A percentile compares a stretch with the other conserved stretches of the same genome.
These are phyloP conservation scores for Coniochaeta sp. DNA, from an alignment of 2,329 filamentous ascomycete genomes.

Conservation along the genomic window DNA sequence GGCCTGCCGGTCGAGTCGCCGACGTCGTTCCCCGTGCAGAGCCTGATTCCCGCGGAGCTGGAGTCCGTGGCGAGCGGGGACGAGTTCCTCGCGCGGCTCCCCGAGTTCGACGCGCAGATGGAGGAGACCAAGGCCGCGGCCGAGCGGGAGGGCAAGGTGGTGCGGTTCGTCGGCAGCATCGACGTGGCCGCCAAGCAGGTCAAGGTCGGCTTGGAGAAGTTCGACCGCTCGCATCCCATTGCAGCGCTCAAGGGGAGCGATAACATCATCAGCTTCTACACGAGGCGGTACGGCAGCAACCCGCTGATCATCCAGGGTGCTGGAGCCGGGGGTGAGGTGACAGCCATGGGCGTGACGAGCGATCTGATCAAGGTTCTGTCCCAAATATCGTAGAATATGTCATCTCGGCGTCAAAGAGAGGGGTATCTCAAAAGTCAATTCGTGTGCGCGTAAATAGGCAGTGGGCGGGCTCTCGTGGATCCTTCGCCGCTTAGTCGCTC, in stretches of 20 bases:
- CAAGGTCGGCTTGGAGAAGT: slow-evolving; percentile 88
- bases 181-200: slow-evolving; percentile 75
- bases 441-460: neutral
- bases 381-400: slow-evolving; percentile 40
- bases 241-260: slow-evolving; percentile 93
- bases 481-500: neutral
- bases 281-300: slow-evolving; percentile 84
- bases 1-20: slow-evolving; percentile 77
- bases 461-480: neutral
- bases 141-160: slow-evolving; percentile 80
- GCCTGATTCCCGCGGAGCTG: slow-evolving; percentile 81
- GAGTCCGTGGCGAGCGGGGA: slow-evolving; percentile 70
- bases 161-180: slow-evolving; percentile 89
- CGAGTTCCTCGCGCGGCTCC: slow-evolving; percentile 77
- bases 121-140: slow-evolving; percentile 80
- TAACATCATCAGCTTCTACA: slow-evolving; percentile 99
- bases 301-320: slow-evolving; percentile 92
- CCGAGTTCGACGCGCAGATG: slow-evolving; percentile 84
- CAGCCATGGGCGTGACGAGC: slow-evolving; percentile 93
- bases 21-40: slow-evolving; percentile 87
- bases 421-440: neutral
- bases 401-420: neutral
- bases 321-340: slow-evolving; percentile 89
- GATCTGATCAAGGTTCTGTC: slow-evolving; percentile 86
- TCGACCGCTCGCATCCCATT: slow-evolving; percentile 83